Conservation (phyloP, 176 grass and related monocot species). For the Triticum dicoccoides region DNA sequence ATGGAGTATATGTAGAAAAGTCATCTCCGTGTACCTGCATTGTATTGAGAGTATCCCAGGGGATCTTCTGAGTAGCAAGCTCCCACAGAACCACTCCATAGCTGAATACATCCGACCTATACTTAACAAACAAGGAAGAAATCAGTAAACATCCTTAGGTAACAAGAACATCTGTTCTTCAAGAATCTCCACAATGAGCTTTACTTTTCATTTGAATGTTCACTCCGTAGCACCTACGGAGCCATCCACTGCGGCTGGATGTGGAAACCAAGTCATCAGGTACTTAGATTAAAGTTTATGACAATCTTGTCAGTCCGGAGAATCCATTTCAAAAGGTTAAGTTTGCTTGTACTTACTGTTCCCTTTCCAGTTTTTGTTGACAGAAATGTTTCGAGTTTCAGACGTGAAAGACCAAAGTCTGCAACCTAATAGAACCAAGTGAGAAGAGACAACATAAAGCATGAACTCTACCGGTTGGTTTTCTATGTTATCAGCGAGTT, state of each 20-base stretch:
- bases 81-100: slow-evolving; percentile 89
- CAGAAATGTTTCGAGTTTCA: slow-evolving; percentile 76
- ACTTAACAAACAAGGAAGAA: slow-evolving; percentile 28
- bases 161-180: not conserved
- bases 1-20: too few relatives aligned
- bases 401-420: slow-evolving; percentile 89
- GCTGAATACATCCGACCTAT: slow-evolving; percentile 93
- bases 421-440: slow-evolving; percentile 52
- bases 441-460: not conserved
- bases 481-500: too few relatives aligned
- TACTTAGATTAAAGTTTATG: slow-evolving; percentile 14
- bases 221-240: slow-evolving; percentile 78
- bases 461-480: too few relatives aligned
- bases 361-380: slow-evolving; percentile 83
- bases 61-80: slow-evolving; percentile 84
- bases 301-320: not conserved
- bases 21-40: slow-evolving; percentile 43
- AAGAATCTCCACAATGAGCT: not conserved
- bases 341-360: slow-evolving; percentile 55
- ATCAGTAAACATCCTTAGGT: not conserved
- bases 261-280: slow-evolving; percentile 7
- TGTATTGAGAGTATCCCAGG: slow-evolving; percentile 87
- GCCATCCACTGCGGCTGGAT: slow-evolving; percentile 97
- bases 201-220: slow-evolving; percentile 93
- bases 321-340: not conserved